phyloP scores from a whole-genome alignment of 257 asterid genomes.

The Solanum ahanhuiri region DNA sequence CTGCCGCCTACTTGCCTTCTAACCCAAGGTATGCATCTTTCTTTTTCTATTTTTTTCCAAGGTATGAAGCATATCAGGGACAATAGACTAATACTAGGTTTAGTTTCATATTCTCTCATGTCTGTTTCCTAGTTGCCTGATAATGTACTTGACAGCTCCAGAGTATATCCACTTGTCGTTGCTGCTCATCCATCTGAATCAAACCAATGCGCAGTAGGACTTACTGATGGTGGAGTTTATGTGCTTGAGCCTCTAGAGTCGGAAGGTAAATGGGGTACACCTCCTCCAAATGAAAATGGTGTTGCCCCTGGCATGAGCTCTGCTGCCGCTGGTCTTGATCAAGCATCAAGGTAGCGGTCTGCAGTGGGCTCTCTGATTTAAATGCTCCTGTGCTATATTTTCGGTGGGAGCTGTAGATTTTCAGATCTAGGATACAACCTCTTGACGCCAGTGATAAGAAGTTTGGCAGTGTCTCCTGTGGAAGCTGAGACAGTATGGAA shows the following conservation, averaged over 20 bases:
- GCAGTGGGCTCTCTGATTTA: background rate
- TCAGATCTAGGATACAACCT: background rate
- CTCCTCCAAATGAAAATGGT: conserved; percentile 36
- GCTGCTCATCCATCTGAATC: conserved; percentile 54
- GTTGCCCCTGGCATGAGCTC: conserved; percentile 15
- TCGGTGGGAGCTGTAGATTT: background rate
- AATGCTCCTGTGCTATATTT: background rate
- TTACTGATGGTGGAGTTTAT: conserved; percentile 53
- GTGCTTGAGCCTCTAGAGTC: conserved; percentile 56
- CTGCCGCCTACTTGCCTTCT: conserved; percentile 42
- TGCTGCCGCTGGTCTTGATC: conserved; percentile 16
- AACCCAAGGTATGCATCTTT: conserved; percentile 29
- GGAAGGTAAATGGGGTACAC: conserved; percentile 44
- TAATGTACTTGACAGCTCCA: conserved; percentile 21
- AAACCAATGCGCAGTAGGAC: conserved; percentile 56
- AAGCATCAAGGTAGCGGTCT: conserved; percentile 9
- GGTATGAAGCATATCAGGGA: conserved; percentile 13
- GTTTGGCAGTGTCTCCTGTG: background rate
- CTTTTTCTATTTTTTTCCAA: background rate
- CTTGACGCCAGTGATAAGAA: background rate
- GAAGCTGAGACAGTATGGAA: background rate
- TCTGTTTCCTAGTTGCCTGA: background rate
- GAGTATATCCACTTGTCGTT: conserved; percentile 36
- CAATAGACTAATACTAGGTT: background rate
- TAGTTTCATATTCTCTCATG: background rate